These are phyloP conservation scores for Debaryomyces subglobosus DNA, from an alignment of 1,139 yeast genomes.

Conservation along the genomic window DNA sequence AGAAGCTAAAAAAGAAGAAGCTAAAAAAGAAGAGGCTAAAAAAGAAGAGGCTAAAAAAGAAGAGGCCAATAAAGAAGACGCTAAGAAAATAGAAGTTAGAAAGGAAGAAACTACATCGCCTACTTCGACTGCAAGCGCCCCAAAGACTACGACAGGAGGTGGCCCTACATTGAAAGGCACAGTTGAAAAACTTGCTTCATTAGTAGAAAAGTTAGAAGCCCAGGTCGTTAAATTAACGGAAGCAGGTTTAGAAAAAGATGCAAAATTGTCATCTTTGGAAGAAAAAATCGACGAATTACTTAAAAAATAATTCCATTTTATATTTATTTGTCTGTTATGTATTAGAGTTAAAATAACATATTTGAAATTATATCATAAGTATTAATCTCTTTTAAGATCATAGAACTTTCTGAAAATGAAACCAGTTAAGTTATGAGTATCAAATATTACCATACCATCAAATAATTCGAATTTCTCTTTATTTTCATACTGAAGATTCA, in stretches of 20 bases:
- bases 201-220: constrained; percentile 59
- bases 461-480: constrained; percentile 54
- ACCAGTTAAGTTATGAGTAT: constrained; percentile 64
- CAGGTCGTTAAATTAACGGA: constrained; percentile 55
- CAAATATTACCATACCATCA: constrained; percentile 67
- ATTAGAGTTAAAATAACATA: constrained; percentile 1
- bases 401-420: constrained; percentile 77
- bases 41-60: constrained; percentile 15
- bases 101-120: constrained; percentile 11
- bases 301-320: constrained; percentile 13
- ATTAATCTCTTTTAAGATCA: constrained; percentile 37
- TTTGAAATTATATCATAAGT: constrained; percentile 1
- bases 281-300: constrained; percentile 44
- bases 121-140: constrained; percentile 19
- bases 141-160: constrained; percentile 34
- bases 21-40: constrained; percentile 18
- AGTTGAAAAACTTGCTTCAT: constrained; percentile 61
- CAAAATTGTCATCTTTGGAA: constrained; percentile 51
- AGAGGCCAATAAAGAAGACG: constrained; percentile 6
- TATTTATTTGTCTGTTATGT: constrained; percentile 3
- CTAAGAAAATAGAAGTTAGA: background rate
- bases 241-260: constrained; percentile 65
- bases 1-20: constrained; percentile 14
- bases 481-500: constrained; percentile 68
- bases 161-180: constrained; percentile 70